Evolutionary conservation across 2,329 filamentous ascomycete genomes (phyloP).

Genomic region (Madurella fahalii): DNA sequence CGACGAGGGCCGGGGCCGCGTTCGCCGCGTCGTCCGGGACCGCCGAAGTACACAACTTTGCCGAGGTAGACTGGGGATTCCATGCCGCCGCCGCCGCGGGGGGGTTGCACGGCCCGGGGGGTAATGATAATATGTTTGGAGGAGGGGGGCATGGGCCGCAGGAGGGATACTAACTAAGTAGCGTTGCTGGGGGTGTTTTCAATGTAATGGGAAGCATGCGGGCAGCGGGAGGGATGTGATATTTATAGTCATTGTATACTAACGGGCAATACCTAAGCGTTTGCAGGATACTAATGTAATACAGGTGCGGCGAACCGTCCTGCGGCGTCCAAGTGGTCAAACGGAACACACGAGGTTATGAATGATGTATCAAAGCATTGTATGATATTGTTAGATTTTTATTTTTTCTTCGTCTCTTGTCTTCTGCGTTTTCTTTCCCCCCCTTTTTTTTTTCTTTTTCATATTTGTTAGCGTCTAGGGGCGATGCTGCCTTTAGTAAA

Average conservation of each 20-base stretch:
- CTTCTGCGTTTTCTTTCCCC: too few relatives aligned
- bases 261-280: conserved; percentile 4
- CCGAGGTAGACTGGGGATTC: conserved; percentile 17
- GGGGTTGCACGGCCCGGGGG: conserved; percentile 12
- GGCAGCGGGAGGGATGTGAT: neutral
- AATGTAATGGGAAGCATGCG: neutral
- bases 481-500: neutral
- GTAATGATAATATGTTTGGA: conserved; percentile 18
- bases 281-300: conserved; percentile 16
- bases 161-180: conserved; percentile 15
- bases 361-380: conserved; percentile 8
- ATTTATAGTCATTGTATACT: conserved; percentile 11
- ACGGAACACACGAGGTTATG: conserved; percentile 15
- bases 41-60: conserved; percentile 12
- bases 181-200: neutral
- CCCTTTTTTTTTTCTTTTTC: too few relatives aligned
- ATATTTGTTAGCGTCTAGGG: neutral
- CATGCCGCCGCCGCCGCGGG: neutral
- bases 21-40: conserved; percentile 11
- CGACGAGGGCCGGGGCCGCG: neutral
- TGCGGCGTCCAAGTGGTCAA: conserved; percentile 2
- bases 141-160: conserved; percentile 21
- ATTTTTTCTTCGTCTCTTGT: too few relatives aligned
- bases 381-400: conserved; percentile 8
- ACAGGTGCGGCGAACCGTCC: neutral